These are phyloP conservation scores for Atractiella rhizophila DNA, from an alignment of 768 basidiomycete species.

Conservation along the genomic window DNA sequence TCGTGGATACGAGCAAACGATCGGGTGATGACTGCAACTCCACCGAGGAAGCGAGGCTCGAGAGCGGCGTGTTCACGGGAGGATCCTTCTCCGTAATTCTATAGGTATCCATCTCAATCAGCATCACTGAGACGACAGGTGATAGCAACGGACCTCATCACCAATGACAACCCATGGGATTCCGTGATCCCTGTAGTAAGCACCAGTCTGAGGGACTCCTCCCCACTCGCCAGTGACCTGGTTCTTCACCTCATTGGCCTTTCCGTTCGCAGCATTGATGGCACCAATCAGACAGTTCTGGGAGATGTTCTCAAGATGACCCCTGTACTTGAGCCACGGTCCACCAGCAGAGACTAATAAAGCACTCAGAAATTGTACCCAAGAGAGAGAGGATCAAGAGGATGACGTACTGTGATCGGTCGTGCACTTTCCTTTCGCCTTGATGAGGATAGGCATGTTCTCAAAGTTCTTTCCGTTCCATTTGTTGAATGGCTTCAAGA, in stretches of 20 bases:
- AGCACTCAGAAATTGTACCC: conserved; percentile 42
- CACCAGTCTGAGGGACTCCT: conserved; percentile 59
- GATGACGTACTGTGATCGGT: conserved; percentile 33
- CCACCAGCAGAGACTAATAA: conserved; percentile 51
- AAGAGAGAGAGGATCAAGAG: neutral
- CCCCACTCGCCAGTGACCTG: conserved; percentile 62
- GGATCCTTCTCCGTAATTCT: conserved; percentile 3
- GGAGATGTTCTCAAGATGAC: conserved; percentile 93
- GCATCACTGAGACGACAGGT: too few relatives aligned
- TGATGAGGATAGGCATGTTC: conserved; percentile 82
- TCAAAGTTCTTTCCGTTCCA: conserved; percentile 84
- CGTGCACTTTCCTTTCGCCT: conserved; percentile 89
- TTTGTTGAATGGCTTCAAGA: conserved; percentile 60
- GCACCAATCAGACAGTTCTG: conserved; percentile 96
- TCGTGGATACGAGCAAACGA: conserved; percentile 38
- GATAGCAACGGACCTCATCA: conserved; percentile 21
- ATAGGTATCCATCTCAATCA: neutral
- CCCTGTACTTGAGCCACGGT: conserved; percentile 98
- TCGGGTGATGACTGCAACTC: conserved; percentile 80
- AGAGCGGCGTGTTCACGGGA: conserved; percentile 38
- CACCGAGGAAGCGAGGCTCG: conserved; percentile 82
- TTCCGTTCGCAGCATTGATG: conserved; percentile 79
- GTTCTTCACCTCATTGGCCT: conserved; percentile 82
- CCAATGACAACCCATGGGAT: conserved; percentile 96
- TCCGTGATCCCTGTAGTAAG: conserved; percentile 63